A percentile compares a stretch with the other conserved stretches of the same genome.
Evolutionary conservation across 1,284 basidiomycete species (phyloP).

Genomic region (Trametes polyzona): DNA sequence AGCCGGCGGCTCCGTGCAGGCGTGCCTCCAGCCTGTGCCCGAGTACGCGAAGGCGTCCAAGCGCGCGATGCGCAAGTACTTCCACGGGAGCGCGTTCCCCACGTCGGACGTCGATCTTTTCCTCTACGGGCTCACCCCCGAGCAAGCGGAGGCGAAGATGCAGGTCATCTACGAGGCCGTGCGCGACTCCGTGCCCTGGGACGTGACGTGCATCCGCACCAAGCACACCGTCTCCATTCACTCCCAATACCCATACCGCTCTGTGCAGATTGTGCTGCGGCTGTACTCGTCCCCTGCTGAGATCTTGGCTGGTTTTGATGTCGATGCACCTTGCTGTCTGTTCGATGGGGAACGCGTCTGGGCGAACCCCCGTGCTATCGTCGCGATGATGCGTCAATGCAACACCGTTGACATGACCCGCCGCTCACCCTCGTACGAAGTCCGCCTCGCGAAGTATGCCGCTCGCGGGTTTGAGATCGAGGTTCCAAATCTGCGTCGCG

Average conservation of each 20-base stretch:
- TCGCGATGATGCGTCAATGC: slow-evolving; percentile 62
- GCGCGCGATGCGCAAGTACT: slow-evolving; percentile 56
- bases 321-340: slow-evolving; percentile 60
- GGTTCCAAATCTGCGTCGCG: slow-evolving; percentile 52
- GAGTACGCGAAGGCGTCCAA: slow-evolving; percentile 52
- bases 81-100: slow-evolving; percentile 55
- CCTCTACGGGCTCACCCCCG: slow-evolving; percentile 57
- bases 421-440: slow-evolving; percentile 66
- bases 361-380: slow-evolving; percentile 57
- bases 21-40: slow-evolving; percentile 54
- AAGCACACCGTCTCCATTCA: slow-evolving; percentile 67
- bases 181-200: slow-evolving; percentile 64
- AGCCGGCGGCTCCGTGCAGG: slow-evolving; percentile 60
- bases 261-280: slow-evolving; percentile 59
- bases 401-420: slow-evolving; percentile 62
- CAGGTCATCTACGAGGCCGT: slow-evolving; percentile 61
- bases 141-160: slow-evolving; percentile 63
- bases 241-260: slow-evolving; percentile 64
- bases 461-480: slow-evolving; percentile 57
- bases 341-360: slow-evolving; percentile 60
- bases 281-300: slow-evolving; percentile 62
- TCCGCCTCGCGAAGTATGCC: slow-evolving; percentile 59
- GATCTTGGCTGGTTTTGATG: slow-evolving; percentile 64
- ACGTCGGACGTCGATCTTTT: slow-evolving; percentile 68
- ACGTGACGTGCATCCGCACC: slow-evolving; percentile 63